phyloP scores from a whole-genome alignment of 139 green algal genomes.

The Chlorella sp. region DNA sequence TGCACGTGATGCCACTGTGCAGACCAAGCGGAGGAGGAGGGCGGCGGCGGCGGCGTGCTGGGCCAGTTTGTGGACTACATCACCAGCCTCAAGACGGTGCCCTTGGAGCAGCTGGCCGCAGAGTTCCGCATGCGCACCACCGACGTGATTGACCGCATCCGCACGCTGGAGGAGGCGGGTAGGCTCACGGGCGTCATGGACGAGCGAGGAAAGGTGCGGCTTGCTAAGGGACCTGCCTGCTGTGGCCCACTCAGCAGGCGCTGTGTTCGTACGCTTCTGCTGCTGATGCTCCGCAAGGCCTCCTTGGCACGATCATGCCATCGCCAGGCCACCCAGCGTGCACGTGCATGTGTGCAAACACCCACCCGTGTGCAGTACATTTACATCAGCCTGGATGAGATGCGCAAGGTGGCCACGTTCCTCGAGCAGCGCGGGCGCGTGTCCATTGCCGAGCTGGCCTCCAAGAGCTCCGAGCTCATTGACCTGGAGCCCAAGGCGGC shows the following conservation, averaged over 20 bases:
- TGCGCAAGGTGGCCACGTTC: conserved; percentile 75
- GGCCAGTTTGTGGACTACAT: conserved; percentile 59
- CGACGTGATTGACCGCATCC: conserved; percentile 75
- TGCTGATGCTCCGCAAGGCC: too few relatives aligned
- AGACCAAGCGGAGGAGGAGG: conserved; percentile 8
- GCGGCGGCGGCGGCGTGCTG: conserved; percentile 44
- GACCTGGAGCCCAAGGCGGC: conserved; percentile 50
- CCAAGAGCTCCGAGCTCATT: conserved; percentile 58
- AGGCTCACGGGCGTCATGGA: conserved; percentile 88
- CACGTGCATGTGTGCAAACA: too few relatives aligned
- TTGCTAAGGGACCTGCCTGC: neutral
- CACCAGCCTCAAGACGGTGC: conserved; percentile 70
- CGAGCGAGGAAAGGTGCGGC: conserved; percentile 85
- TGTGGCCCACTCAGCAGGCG: neutral
- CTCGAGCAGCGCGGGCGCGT: conserved; percentile 66
- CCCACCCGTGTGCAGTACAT: conserved; percentile 87
- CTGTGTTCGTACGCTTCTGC: too few relatives aligned
- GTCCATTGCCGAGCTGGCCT: conserved; percentile 75
- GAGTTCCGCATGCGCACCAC: conserved; percentile 78
- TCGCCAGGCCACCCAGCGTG: neutral
- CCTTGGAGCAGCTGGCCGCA: conserved; percentile 71
- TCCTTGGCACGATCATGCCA: too few relatives aligned
- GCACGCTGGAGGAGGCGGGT: conserved; percentile 66
- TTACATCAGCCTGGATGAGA: conserved; percentile 86
- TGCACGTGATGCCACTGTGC: neutral